Evolutionary conservation across 768 basidiomycete species (phyloP), one percentile per base, ranked within the genome.

Genomic region (Leccinum truebloodii): DNA sequence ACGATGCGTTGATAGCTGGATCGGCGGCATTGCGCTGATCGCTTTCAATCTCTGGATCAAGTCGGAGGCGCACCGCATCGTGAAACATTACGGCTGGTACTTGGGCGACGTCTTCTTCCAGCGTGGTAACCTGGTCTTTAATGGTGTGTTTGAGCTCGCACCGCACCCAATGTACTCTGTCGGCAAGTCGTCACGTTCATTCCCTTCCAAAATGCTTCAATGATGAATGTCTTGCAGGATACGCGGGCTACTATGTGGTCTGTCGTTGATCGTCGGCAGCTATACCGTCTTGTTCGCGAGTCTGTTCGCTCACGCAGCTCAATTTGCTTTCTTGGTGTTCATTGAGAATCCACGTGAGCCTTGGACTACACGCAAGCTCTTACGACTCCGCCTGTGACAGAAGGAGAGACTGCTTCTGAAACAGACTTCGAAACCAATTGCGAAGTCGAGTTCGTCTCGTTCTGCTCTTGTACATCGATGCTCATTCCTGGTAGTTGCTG

Each of bases 21-120:
- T 90, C 51, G 89, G 89, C 24, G 97, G 97, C 4, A 72, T 92
- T 61, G 82, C 85, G 1, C 78, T 99, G 26, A 94, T 98, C 71
- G 83, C 82, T 22, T 98, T 98, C 81, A 98, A 99, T 73, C 82
- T 98, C 37, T 98, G 95, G 95, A 94, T 99, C 63, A 99, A 99
- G 73, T 92, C 90, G 2, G 96, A 98, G 70, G 97, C 97, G 1
- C 97, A 99, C 73, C 84, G 94, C 57, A 94, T 98, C 52, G 94
- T 98, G 62, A 98, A 97, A 68, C 95, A 98, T 69, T 97, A 96
- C 65, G 95, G 95, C 18, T 98, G 94, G 95, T 98, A 95, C 73
- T 94, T 93, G 94, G 95, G 92, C 10, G 92, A 94, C 65, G 87
- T 87, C 59, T 94, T 94, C 77, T 94, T 94, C 79, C 91, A 93